Conservation (phyloP, 768 basidiomycete species). For the Termitomyces sp. region DNA sequence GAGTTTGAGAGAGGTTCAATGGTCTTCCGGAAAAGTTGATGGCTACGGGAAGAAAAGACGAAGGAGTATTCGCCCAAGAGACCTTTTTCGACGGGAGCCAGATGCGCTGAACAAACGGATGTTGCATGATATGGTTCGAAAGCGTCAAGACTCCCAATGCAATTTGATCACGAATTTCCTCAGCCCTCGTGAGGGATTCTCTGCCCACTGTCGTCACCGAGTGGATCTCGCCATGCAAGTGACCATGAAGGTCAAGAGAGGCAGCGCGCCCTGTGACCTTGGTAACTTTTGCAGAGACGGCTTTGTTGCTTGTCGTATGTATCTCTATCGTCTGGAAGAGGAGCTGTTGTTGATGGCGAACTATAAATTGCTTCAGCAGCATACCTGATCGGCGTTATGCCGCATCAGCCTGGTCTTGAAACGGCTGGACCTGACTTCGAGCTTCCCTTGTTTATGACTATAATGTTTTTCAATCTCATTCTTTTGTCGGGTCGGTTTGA, state of each 20-base stretch:
- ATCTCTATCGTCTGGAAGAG: conserved; percentile 20
- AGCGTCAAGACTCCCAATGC: conserved; percentile 26
- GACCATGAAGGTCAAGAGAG: conserved; percentile 21
- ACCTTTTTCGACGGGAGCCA: conserved; percentile 23
- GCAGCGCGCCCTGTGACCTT: conserved; percentile 38
- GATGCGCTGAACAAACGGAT: conserved; percentile 31
- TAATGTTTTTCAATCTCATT: conserved; percentile 40
- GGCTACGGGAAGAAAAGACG: conserved; percentile 2
- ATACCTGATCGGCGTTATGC: conserved; percentile 21
- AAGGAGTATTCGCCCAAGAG: conserved; percentile 9
- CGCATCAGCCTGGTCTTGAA: conserved; percentile 40
- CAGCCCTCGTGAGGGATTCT: conserved; percentile 45
- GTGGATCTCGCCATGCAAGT: conserved; percentile 22
- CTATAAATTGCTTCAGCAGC: background rate
- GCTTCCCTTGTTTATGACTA: conserved; percentile 19
- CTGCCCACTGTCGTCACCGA: conserved; percentile 43
- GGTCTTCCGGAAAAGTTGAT: conserved; percentile 16
- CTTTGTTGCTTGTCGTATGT: conserved; percentile 4
- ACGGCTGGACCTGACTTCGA: conserved; percentile 34
- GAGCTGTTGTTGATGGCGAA: background rate
- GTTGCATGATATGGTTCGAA: conserved; percentile 19
- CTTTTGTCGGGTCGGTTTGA: conserved; percentile 42
- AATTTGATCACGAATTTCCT: conserved; percentile 23
- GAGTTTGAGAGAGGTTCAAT: conserved; percentile 33
- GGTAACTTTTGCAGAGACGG: conserved; percentile 19